Percentiles rank a stretch among this genome's conserved stretches.
Conservation (phyloP, 2,329 filamentous ascomycete species). For the Neonectria sp. region DNA sequence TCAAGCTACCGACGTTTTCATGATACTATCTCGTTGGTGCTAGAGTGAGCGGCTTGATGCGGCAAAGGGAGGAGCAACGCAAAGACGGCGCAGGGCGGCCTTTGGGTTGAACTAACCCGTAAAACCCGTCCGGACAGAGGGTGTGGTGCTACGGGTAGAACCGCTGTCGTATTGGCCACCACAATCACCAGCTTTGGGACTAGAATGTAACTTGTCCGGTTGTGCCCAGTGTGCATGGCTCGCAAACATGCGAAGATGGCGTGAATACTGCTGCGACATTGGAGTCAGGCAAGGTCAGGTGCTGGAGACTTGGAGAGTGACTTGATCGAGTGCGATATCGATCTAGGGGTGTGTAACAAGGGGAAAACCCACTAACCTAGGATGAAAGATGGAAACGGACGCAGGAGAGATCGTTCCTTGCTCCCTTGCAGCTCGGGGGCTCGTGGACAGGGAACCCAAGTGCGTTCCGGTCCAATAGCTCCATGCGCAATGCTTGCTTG, state of each 20-base stretch:
- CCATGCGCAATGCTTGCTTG: background rate
- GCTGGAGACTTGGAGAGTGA: background rate
- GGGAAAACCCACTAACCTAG: background rate
- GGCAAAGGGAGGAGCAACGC: background rate
- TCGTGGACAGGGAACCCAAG: background rate
- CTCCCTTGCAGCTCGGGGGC: background rate
- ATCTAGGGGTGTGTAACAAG: background rate
- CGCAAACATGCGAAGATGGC: background rate
- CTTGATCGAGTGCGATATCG: conserved; percentile 1
- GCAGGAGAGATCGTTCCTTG: background rate
- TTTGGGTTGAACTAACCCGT: background rate
- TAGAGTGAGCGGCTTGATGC: background rate
- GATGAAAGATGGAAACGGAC: background rate
- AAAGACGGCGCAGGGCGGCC: background rate
- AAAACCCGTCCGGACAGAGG: background rate
- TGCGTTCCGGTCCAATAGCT: background rate
- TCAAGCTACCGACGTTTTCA: conserved; percentile 7
- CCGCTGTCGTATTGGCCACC: background rate
- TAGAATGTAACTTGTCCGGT: conserved; percentile 9
- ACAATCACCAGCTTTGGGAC: background rate
- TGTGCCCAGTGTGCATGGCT: background rate
- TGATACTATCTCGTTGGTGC: background rate
- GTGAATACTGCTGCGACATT: background rate
- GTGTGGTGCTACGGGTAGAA: conserved; percentile 4
- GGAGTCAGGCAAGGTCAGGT: background rate